Conservation (phyloP, 2,329 filamentous ascomycete species). For the Alternaria tenuissima region DNA sequence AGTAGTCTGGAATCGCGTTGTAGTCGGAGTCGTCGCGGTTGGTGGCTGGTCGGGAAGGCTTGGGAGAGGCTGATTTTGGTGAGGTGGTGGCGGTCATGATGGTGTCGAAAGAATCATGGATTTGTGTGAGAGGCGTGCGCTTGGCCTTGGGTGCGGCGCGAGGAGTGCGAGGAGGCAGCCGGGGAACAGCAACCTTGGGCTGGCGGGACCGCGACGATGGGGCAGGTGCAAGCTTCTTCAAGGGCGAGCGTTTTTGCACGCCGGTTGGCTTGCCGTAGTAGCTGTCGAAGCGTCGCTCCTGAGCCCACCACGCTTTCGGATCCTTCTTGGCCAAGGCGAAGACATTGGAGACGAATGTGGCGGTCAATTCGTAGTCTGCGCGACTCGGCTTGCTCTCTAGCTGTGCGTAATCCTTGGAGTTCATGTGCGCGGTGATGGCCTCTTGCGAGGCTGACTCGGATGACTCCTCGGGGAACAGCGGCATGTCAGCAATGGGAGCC, state of each 20-base stretch:
- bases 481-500: constrained; percentile 43
- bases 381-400: constrained; percentile 44
- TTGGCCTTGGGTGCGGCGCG: constrained; percentile 48
- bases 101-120: constrained; percentile 50
- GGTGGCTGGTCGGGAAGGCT: constrained; percentile 56
- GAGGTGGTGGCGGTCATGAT: constrained; percentile 10
- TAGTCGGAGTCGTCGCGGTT: constrained; percentile 87
- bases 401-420: constrained; percentile 38
- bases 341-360: constrained; percentile 46
- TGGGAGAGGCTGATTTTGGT: constrained; percentile 43
- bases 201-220: constrained; percentile 43
- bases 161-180: constrained; percentile 43
- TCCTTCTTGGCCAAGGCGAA: constrained; percentile 48
- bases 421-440: constrained; percentile 48
- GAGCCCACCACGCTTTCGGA: constrained; percentile 49
- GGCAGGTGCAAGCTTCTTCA: constrained; percentile 50
- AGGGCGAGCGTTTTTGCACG: constrained; percentile 47
- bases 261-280: constrained; percentile 55
- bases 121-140: constrained; percentile 42
- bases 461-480: constrained; percentile 47
- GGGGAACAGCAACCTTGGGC: constrained; percentile 45
- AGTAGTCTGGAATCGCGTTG: constrained; percentile 73
- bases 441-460: constrained; percentile 33
- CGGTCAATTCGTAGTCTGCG: constrained; percentile 49
- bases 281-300: constrained; percentile 63